Percentiles rank a stretch among this genome's conserved stretches.
phyloP scores from a whole-genome alignment of 352 stramenopile species.

The Globisporangium cystogenes region DNA sequence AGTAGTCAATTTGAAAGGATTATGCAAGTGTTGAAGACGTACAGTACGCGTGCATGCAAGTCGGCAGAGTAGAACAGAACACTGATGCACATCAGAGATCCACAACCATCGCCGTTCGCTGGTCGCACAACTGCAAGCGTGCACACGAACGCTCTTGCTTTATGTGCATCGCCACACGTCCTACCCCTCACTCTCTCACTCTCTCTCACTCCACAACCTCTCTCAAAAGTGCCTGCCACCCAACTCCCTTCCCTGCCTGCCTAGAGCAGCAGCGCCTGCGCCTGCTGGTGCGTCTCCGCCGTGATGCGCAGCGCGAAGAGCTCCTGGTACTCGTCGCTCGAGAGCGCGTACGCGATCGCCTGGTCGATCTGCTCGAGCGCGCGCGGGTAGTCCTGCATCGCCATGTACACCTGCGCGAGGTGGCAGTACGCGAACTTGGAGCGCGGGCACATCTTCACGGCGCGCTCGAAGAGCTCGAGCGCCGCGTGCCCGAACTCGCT shows the following conservation, averaged over 20 bases:
- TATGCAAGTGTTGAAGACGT: not conserved
- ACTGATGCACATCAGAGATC: not conserved
- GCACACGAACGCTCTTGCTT: not conserved
- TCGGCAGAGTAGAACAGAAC: too few species aligned
- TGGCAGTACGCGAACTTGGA: constrained; percentile 85
- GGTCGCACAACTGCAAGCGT: not conserved
- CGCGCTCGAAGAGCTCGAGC: constrained; percentile 70
- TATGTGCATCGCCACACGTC: not conserved
- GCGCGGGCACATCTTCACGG: constrained; percentile 67
- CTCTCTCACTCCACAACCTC: not conserved
- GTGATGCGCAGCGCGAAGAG: constrained; percentile 76
- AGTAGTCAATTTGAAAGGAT: not conserved
- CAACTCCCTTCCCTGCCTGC: not conserved
- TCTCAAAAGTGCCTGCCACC: not conserved
- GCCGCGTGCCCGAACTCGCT: constrained; percentile 64
- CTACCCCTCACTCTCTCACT: too few species aligned
- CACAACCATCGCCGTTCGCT: not conserved
- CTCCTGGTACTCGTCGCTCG: constrained; percentile 70
- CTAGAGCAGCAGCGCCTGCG: constrained; percentile 56
- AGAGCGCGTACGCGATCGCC: constrained; percentile 67
- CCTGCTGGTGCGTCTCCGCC: constrained; percentile 70
- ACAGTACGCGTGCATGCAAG: not conserved
- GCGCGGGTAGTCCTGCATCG: constrained; percentile 75
- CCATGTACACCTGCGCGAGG: constrained; percentile 81
- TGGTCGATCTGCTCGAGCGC: constrained; percentile 81